A percentile compares a stretch with the other conserved stretches of the same genome.
These are phyloP conservation scores for Trametes versicolor DNA, from an alignment of 1,284 basidiomycete genomes.

Conservation along the genomic window DNA sequence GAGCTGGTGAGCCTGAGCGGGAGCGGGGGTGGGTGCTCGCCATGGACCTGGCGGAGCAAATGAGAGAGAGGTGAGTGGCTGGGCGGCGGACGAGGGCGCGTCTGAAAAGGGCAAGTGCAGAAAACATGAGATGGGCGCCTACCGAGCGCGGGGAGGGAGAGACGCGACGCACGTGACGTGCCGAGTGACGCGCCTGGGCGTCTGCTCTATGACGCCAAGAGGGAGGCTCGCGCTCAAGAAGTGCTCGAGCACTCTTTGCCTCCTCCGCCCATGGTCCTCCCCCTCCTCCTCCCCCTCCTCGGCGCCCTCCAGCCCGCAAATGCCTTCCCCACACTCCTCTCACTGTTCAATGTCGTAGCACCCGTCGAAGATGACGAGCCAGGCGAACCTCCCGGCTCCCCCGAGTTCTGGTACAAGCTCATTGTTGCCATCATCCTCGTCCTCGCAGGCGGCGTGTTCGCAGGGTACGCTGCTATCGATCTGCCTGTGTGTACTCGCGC, in stretches of 20 bases:
- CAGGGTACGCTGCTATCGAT: conserved; percentile 67
- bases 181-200: conserved; percentile 22
- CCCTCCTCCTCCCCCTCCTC: conserved; percentile 9
- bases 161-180: conserved; percentile 34
- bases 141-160: background rate
- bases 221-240: background rate
- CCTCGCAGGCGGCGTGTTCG: conserved; percentile 85
- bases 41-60: conserved; percentile 14
- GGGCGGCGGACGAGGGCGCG: conserved; percentile 1
- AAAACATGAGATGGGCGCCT: conserved; percentile 20
- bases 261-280: background rate
- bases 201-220: conserved; percentile 15
- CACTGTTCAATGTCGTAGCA: conserved; percentile 12
- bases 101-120: conserved; percentile 10
- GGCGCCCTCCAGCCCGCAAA: conserved; percentile 8
- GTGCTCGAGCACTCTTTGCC: background rate
- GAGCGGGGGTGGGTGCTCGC: conserved; percentile 27
- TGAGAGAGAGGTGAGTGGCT: background rate
- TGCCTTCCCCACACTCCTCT: conserved; percentile 20
- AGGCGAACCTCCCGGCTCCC: conserved; percentile 49
- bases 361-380: conserved; percentile 19
- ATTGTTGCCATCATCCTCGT: conserved; percentile 73
- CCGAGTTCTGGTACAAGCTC: conserved; percentile 77
- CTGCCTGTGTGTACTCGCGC: background rate
- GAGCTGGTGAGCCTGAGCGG: conserved; percentile 18